A percentile compares a stretch with the other conserved stretches of the same genome.
Conservation (phyloP, 768 basidiomycete genomes). For the Mycena vulgaris region DNA sequence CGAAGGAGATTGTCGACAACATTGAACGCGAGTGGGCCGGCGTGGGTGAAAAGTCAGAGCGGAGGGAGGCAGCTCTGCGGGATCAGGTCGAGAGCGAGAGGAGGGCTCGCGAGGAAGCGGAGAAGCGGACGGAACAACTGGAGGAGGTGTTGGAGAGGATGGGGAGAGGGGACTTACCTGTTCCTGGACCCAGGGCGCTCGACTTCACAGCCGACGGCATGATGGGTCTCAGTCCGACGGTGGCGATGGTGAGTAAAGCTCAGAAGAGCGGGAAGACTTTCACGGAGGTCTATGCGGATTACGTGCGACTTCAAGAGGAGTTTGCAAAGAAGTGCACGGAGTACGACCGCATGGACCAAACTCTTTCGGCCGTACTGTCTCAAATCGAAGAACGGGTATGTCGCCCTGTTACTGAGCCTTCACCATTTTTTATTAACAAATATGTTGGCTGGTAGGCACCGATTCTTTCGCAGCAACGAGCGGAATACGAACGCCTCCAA, state of each 20-base stretch:
- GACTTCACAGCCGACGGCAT: conserved; percentile 68
- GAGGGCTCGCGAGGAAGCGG: conserved; percentile 76
- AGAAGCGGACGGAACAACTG: conserved; percentile 80
- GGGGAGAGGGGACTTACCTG: conserved; percentile 79
- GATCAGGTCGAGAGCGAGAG: conserved; percentile 84
- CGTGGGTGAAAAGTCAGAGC: conserved; percentile 78
- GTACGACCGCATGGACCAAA: conserved; percentile 87
- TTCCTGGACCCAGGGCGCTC: conserved; percentile 63
- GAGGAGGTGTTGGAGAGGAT: conserved; percentile 81
- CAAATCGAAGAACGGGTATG: conserved; percentile 93
- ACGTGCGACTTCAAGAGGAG: conserved; percentile 88
- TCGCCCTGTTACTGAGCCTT: conserved; percentile 25
- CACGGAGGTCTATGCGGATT: conserved; percentile 95
- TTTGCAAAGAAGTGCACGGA: conserved; percentile 84
- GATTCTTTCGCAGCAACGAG: conserved; percentile 89
- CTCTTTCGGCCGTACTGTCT: conserved; percentile 83
- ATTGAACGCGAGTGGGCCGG: conserved; percentile 89
- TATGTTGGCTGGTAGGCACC: conserved; percentile 77
- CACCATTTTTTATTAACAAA: conserved; percentile 18
- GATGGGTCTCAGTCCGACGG: conserved; percentile 87
- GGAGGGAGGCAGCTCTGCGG: conserved; percentile 74
- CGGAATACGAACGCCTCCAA: conserved; percentile 89
- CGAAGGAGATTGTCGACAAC: conserved; percentile 84
- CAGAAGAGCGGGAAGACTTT: conserved; percentile 91
- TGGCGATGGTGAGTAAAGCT: conserved; percentile 85